Conservation (phyloP, 2,329 filamentous ascomycete species). For the Alternaria viburni region DNA sequence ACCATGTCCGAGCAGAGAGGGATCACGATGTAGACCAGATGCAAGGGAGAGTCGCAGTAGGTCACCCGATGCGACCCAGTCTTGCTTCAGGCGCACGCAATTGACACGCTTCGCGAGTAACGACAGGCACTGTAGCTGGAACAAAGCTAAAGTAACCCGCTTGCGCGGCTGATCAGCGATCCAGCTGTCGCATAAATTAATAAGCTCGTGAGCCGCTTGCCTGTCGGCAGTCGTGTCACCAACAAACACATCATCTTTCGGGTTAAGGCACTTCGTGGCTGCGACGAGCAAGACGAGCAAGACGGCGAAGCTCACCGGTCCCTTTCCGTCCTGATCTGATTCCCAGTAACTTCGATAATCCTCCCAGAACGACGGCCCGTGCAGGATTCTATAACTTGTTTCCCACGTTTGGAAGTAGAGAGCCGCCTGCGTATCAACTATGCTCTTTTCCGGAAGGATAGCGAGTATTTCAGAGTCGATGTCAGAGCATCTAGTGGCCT, state of each 20-base stretch:
- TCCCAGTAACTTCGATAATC: conserved; percentile 60
- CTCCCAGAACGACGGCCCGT: conserved; percentile 59
- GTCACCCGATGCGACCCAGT: conserved; percentile 60
- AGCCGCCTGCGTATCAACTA: conserved; percentile 51
- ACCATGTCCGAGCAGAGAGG: conserved; percentile 44
- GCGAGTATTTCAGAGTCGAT: conserved; percentile 45
- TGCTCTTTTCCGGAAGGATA: conserved; percentile 44
- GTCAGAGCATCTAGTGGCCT: conserved; percentile 15
- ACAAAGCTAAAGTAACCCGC: conserved; percentile 56
- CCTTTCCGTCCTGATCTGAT: conserved; percentile 25
- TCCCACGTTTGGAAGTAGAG: conserved; percentile 61
- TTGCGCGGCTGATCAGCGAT: conserved; percentile 57
- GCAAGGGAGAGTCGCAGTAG: conserved; percentile 60
- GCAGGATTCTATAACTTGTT: conserved; percentile 59
- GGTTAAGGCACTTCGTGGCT: conserved; percentile 46
- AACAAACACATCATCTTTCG: conserved; percentile 45
- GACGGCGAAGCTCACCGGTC: conserved; percentile 46
- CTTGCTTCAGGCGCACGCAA: conserved; percentile 61
- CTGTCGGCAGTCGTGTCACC: conserved; percentile 53
- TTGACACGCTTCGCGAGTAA: conserved; percentile 59
- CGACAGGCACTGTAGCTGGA: conserved; percentile 60
- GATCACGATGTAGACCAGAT: conserved; percentile 60
- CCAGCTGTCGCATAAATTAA: conserved; percentile 53
- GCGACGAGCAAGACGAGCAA: conserved; percentile 50
- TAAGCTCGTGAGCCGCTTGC: conserved; percentile 47